phyloP scores from a whole-genome alignment of 495 filamentous ascomycete species.

The Neurospora sp. region DNA sequence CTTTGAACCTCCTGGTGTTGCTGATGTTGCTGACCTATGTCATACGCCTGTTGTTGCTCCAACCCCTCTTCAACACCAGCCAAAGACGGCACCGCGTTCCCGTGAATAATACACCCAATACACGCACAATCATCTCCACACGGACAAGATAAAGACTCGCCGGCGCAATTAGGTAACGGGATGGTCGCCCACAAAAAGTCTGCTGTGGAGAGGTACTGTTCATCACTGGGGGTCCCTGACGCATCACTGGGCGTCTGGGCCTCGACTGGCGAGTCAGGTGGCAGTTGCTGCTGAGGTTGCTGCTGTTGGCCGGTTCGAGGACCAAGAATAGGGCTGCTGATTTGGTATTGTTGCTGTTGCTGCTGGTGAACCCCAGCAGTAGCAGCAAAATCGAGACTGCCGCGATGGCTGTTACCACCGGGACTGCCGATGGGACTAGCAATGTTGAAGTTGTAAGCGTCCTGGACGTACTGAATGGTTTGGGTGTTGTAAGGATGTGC shows the following conservation, averaged over 20 bases:
- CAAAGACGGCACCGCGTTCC: not conserved
- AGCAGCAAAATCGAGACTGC: not conserved
- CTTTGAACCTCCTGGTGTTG: not conserved
- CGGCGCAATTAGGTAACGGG: conserved; percentile 25
- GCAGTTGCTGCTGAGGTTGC: conserved; percentile 5
- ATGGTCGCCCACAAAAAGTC: conserved; percentile 44
- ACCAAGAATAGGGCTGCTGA: not conserved
- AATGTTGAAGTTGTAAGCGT: conserved; percentile 14
- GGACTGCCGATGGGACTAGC: not conserved
- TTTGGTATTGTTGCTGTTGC: not conserved
- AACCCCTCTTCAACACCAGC: not conserved
- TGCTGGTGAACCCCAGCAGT: not conserved
- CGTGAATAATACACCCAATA: conserved; percentile 31
- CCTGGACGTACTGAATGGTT: conserved; percentile 52
- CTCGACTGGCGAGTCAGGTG: conserved; percentile 12
- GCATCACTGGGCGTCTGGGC: conserved; percentile 28
- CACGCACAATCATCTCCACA: conserved; percentile 46
- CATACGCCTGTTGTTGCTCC: not conserved
- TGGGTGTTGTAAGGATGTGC: conserved; percentile 63
- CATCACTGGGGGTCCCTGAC: conserved; percentile 29
- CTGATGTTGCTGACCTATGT: not conserved
- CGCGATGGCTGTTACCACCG: not conserved
- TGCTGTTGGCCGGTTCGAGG: not conserved
- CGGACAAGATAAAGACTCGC: conserved; percentile 32
- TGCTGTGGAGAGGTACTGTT: conserved; percentile 28